Base-by-base conservation (phyloP, 2,329 filamentous ascomycete genomes). In the Macroventuria anomochaeta region DNA sequence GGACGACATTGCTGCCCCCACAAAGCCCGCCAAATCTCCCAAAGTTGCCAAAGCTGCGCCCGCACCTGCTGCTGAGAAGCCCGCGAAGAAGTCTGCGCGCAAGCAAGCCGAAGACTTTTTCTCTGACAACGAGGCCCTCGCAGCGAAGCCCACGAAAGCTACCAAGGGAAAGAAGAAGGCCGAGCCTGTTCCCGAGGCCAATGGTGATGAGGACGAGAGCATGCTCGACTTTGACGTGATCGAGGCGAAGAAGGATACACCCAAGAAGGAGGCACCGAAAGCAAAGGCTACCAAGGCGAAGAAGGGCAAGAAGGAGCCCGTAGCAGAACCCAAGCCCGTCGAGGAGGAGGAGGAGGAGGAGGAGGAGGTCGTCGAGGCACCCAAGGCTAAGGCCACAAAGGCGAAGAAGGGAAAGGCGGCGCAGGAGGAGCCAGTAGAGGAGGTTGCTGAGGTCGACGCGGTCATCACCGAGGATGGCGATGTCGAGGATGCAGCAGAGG, bases 151-250 rank as follows among this genome's bases (percentile, higher is more conserved):
- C 25, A 54, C 47, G n/a, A 68, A 68, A 31, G 50, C 54, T 15
- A 64, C 76, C 63, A 77, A 77, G 65, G 63, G 64, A 53, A 77
- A 78, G 67, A 76, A 76, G 59, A 68, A 69, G 61, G 59, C 41
- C 51, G 69, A 64, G 53, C 67, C 64, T 39, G 53, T 37, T 11
- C 40, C 42, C 28, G 62, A 62, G 50, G 36, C 56, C 18, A 57
- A 57, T 29, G 54, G 52, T 15, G 40, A 54, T 18, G 43, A 54
- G 11, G 55, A 50, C 10, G 60, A 61, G 33, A 42, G 46, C 10
- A 51, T 46, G 40, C 59, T 55, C 25, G 57, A 61, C 46, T 46
- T 55, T 21, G 50, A 56, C 23, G 53, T 49, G 26, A 44, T 49
- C n/a, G 42, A 40, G 21, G 58, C 58, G 28, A 54, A 58, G 23